Evolutionary conservation across 1,139 yeast genomes (phyloP), one percentile per base, ranked within the genome.

Genomic region (Protomyces macrosporus): DNA sequence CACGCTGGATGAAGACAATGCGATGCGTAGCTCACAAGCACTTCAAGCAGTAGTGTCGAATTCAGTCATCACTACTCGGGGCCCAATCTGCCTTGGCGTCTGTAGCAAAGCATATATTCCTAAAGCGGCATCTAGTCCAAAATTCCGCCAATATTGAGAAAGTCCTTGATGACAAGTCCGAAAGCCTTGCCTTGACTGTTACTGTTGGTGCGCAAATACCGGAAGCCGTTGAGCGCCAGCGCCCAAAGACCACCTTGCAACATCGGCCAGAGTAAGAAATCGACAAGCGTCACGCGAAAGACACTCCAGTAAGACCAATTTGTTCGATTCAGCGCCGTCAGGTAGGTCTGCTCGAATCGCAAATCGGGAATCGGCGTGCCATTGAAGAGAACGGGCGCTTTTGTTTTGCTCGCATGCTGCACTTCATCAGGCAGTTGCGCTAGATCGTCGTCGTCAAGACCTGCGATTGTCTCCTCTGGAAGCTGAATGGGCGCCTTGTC

Each of bases 221-320:
- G 53, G 53, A 58, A 58, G 14, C 51, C 62, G 52, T 52, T 58
- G 34, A 58, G 30, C 5, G 56, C 62, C 5, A 58, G 36, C 7
- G 53, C 62, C 35, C 53, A 58, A 6, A 55, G 56, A 35, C 42
- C 53, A 34, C 53, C 56, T 39, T 48, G 53, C 9, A 58, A 14
- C 23, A 55, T 58, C 3, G 62, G 62, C 62, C 62, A 58, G 9
- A 58, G 34, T n/a, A 58, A 40, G 39, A 58, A 58, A 34, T 58
- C 62, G 10, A 58, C 45, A 4, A 58, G 36, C 3, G 62, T 58
- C 37, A 58, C 62, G 6, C 62, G 42, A n/a, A 33, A 23, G 30
- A 34, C 35, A 12, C 56, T 36, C 34, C 42, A 30, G 45, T 58
- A 45, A 3, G 56, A 52, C 53, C 62, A 55, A 34, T 58, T 42